phyloP scores from a whole-genome alignment of 208 protist species.

The Leishmania amazonensis region DNA sequence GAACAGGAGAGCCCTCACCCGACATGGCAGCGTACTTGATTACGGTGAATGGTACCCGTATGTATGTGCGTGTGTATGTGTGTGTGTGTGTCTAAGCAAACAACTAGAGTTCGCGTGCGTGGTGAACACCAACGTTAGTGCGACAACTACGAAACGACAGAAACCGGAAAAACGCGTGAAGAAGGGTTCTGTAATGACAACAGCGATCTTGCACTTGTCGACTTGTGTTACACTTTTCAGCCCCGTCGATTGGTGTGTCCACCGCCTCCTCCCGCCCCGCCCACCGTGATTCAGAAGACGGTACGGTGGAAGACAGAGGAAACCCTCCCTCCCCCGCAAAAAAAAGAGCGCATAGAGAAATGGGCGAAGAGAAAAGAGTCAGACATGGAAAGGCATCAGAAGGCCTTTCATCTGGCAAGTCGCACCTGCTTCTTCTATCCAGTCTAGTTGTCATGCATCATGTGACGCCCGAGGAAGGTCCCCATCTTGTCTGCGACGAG shows the following conservation, averaged over 20 bases:
- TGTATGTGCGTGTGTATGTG: neutral
- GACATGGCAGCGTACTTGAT: constrained; percentile 10
- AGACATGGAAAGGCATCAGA: neutral
- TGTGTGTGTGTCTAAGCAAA: neutral
- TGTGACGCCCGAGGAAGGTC: neutral
- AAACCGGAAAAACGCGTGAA: neutral
- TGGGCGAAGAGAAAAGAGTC: constrained; percentile 2
- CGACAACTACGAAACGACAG: neutral
- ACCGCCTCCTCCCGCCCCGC: neutral
- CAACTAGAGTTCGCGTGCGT: neutral
- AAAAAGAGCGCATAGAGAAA: neutral
- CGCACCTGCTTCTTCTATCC: neutral
- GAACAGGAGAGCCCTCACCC: neutral
- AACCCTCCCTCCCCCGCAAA: neutral
- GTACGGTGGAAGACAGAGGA: neutral
- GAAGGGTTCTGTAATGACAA: neutral
- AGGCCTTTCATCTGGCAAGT: neutral
- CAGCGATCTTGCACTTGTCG: neutral
- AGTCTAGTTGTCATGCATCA: neutral
- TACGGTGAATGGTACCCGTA: neutral
- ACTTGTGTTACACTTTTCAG: neutral
- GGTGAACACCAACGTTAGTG: neutral
- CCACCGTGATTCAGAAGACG: neutral
- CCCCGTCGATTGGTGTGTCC: neutral
- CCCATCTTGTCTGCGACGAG: neutral